Evolutionary conservation across 352 stramenopile genomes (phyloP).

Genomic region (Thalassiosira exigua): DNA sequence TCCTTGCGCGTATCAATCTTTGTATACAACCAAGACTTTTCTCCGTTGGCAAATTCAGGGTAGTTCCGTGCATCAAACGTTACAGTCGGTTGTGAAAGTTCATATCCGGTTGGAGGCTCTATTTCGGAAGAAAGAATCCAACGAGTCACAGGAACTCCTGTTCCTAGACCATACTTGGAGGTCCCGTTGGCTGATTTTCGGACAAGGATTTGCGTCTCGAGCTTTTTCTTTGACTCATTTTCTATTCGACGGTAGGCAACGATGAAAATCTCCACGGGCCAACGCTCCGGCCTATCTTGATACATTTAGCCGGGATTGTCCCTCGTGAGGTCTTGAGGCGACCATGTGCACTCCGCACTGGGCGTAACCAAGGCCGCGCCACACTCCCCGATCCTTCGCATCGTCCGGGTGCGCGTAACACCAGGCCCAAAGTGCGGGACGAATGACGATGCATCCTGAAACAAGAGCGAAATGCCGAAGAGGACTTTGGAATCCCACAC

Average conservation of each 20-base stretch:
- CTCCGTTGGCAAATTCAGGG: conserved; percentile 50
- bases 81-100: conserved; percentile 14
- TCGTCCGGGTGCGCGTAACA: background rate
- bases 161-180: conserved; percentile 57
- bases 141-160: conserved; percentile 46
- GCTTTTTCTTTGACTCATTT: background rate
- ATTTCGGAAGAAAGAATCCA: conserved; percentile 40
- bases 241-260: conserved; percentile 42
- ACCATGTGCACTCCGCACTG: conserved; percentile 29
- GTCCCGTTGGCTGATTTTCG: conserved; percentile 61
- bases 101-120: conserved; percentile 39
- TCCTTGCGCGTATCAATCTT: conserved; percentile 56
- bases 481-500: no score
- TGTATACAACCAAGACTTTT: conserved; percentile 39
- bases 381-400: background rate
- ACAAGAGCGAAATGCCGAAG: no score
- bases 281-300: conserved; percentile 48
- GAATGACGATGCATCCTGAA: no score
- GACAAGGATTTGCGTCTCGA: conserved; percentile 50
- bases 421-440: background rate
- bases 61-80: conserved; percentile 49
- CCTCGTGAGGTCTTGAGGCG: conserved; percentile 51
- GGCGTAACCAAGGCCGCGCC: no score
- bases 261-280: conserved; percentile 62
- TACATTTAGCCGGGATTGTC: conserved; percentile 49